Percentiles rank a stretch among this genome's conserved stretches.
These are phyloP conservation scores for Pestalotiopsis sp. DNA, from an alignment of 2,329 filamentous ascomycete species.

Conservation along the genomic window DNA sequence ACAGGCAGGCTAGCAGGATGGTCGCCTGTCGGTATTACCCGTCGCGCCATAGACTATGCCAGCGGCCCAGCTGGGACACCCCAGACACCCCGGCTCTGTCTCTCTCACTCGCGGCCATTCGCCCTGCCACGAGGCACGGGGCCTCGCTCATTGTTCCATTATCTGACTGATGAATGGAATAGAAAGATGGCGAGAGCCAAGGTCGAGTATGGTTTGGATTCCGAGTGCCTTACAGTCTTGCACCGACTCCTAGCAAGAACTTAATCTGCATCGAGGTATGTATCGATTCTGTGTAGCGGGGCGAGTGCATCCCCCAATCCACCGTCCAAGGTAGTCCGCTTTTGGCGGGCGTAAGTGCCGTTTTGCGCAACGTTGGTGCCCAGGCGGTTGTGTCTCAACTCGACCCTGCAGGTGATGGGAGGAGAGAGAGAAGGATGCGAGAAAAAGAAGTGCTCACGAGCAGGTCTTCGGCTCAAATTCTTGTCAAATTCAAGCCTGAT, in stretches of 20 bases:
- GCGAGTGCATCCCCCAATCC: not conserved
- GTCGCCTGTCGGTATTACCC: not conserved
- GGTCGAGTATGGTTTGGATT: not conserved
- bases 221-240: not conserved
- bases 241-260: not conserved
- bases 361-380: slow-evolving; percentile 16
- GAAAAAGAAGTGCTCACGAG: not conserved
- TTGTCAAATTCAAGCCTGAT: not conserved
- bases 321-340: slow-evolving; percentile 9
- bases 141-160: not conserved
- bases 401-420: not conserved
- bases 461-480: not conserved
- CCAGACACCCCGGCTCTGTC: not conserved
- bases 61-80: not conserved
- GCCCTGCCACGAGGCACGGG: not conserved
- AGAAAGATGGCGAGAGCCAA: not conserved
- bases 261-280: not conserved
- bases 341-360: slow-evolving; percentile 12
- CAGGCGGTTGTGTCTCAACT: slow-evolving; percentile 10
- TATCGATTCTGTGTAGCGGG: slow-evolving; percentile 3
- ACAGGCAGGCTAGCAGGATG: not conserved
- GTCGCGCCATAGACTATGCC: not conserved
- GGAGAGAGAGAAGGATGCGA: not conserved
- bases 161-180: not conserved
- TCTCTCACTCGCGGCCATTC: not conserved